Conservation (phyloP, 768 basidiomycete species). For the Wakefieldia striispora region DNA sequence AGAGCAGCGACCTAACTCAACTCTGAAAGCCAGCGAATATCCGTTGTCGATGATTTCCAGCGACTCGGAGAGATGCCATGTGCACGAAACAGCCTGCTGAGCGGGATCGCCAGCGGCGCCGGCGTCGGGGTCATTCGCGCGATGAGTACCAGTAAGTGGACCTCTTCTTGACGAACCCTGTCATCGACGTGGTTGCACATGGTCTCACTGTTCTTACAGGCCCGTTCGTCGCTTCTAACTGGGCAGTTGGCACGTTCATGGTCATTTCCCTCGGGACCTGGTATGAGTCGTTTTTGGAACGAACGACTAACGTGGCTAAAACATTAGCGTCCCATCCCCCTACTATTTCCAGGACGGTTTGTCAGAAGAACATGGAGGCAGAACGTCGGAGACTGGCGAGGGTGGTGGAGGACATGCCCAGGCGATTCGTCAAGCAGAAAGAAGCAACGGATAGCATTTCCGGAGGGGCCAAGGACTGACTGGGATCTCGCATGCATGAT, state of each 20-base stretch:
- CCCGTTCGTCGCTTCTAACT: constrained; percentile 67
- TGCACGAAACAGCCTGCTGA: constrained; percentile 69
- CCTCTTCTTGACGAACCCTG: no score
- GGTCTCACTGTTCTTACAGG: constrained; percentile 30
- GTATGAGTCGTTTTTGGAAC: constrained; percentile 39
- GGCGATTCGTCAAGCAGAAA: constrained; percentile 47
- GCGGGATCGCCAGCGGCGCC: constrained; percentile 75
- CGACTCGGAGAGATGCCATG: constrained; percentile 73
- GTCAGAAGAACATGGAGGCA: constrained; percentile 51
- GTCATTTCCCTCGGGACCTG: constrained; percentile 67
- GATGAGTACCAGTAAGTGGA: constrained; percentile 55
- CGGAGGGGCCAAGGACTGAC: constrained; percentile 4
- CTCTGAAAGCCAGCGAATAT: constrained; percentile 45
- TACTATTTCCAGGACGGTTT: constrained; percentile 52
- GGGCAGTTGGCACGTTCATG: constrained; percentile 76
- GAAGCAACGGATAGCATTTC: constrained; percentile 29
- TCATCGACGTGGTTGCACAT: no score
- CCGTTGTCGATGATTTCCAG: constrained; percentile 49
- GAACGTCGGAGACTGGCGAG: constrained; percentile 55
- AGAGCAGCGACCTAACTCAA: constrained; percentile 10
- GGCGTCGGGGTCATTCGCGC: constrained; percentile 77
- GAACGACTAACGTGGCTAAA: constrained; percentile 3
- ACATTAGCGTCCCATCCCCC: no score
- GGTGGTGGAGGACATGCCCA: constrained; percentile 61
- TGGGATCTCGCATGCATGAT: not conserved